Evolutionary conservation across 164 flowering plant genomes (phyloP).

Genomic region (Dillenia suffruticosa): DNA sequence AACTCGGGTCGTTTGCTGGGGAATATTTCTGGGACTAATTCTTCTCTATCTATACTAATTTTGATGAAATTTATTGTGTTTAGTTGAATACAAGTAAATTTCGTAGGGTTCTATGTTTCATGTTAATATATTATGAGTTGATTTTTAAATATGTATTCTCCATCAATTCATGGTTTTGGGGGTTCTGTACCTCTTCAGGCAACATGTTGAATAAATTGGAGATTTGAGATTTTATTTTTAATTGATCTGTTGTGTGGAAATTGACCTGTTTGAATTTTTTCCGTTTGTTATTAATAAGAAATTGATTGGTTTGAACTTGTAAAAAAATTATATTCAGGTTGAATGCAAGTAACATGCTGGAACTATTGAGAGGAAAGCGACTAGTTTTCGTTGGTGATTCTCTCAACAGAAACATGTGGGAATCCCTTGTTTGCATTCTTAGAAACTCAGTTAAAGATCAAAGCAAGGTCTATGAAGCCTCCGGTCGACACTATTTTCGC

Average conservation of each 20-base stretch:
- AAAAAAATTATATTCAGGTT: constrained; percentile 36
- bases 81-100: not conserved
- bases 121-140: too few relatives aligned
- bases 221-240: too few relatives aligned
- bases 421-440: constrained; percentile 80
- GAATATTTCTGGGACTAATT: too few relatives aligned
- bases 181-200: too few relatives aligned
- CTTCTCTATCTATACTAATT: not conserved
- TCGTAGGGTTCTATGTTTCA: too few relatives aligned
- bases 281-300: too few relatives aligned
- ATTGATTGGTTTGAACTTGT: not conserved
- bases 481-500: constrained; percentile 67
- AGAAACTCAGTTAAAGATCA: constrained; percentile 57
- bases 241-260: too few relatives aligned
- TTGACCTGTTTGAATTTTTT: too few relatives aligned
- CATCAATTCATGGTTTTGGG: too few relatives aligned
- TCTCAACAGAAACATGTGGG: constrained; percentile 98
- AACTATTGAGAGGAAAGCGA: constrained; percentile 72
- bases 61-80: constrained; percentile 1
- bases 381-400: constrained; percentile 96
- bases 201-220: too few relatives aligned
- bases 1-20: too few relatives aligned
- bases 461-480: constrained; percentile 74
- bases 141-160: too few relatives aligned
- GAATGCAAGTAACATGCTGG: constrained; percentile 60